A percentile compares a stretch with the other conserved stretches of the same genome.
Evolutionary conservation across 768 basidiomycete genomes (phyloP).

Genomic region (Amanita muscaria): DNA sequence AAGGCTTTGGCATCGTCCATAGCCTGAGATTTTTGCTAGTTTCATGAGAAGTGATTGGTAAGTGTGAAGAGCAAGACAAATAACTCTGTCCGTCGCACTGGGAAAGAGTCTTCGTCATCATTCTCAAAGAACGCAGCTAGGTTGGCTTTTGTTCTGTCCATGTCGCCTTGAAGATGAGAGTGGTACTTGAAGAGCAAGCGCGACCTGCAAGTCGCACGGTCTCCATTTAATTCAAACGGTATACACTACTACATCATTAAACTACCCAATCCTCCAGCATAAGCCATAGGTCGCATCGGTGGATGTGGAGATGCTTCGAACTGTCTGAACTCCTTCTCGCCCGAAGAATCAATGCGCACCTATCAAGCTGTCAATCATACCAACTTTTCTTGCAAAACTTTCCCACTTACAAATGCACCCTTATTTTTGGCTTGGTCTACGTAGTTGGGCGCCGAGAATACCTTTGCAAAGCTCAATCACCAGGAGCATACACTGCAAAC

Average conservation of each 20-base stretch:
- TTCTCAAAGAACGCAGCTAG: constrained; percentile 79
- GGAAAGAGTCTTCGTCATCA: constrained; percentile 77
- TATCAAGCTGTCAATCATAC: constrained; percentile 19
- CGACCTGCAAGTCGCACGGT: constrained; percentile 2
- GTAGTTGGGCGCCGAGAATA: constrained; percentile 94
- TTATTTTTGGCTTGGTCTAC: constrained; percentile 89
- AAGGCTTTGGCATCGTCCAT: constrained; percentile 82
- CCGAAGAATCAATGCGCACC: constrained; percentile 78
- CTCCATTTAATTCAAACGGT: constrained; percentile 2
- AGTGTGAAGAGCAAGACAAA: constrained; percentile 46
- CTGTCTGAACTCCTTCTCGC: constrained; percentile 64
- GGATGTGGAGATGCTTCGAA: constrained; percentile 88
- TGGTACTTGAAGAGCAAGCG: background rate
- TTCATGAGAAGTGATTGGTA: constrained; percentile 44
- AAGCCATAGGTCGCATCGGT: constrained; percentile 90
- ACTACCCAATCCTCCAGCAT: constrained; percentile 56
- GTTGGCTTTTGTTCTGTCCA: constrained; percentile 63
- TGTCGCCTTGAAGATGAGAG: constrained; percentile 16
- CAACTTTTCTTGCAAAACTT: background rate
- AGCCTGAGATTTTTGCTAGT: constrained; percentile 76
- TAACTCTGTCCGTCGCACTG: constrained; percentile 84
- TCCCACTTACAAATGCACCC: constrained; percentile 70
- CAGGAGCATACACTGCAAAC: background rate
- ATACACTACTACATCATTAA: constrained; percentile 52
- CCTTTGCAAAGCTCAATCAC: constrained; percentile 31